Base-by-base conservation (phyloP, 2,329 filamentous ascomycete genomes). In the Arthrobotrys entomopaga region DNA sequence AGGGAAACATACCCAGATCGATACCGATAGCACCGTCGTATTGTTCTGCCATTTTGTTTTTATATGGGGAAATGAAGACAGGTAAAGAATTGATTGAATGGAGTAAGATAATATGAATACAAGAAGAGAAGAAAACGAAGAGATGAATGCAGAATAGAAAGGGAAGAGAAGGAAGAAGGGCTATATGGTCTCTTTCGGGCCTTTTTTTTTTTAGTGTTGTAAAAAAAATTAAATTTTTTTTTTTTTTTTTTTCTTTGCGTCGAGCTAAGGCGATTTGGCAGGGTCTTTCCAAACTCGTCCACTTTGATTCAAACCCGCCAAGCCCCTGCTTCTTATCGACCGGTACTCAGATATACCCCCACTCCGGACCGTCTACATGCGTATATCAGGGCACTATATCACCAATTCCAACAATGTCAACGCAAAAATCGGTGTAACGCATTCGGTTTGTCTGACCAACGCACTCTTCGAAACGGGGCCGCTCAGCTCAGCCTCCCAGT, bases 1-100 rank as follows among this genome's bases (percentile, higher is more conserved):
- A 16, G 20, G 42, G 11, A 38, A 50, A 26, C 67, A 64, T 65
- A 76, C 94, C 95, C 86, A 99, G 89, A 90, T 99, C 95, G 87
- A 99, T 99, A 89, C 95, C 95, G 87, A 98, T 92, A 89, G 95
- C 95, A 91, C 95, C 95, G 84, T 99, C 95, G 85, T 98, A 99
- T 81, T 96, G 90, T 90, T 97, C 94, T 94, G 97, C 97, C 83
- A 85, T 92, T 65, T 70, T 67, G 54, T 65, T 48, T 76, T 34
- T 3, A 34, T 34, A 34, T 34, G 65, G 40, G 59, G 67, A 58
- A 63, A 57, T 34, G 29, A 63, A 59, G 60, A n/a, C 53, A 43
- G 63, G 49, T 40, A 53, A 59, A 65, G 78, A 59, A 77, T 64
- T 61, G 69, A 64, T 64, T 59, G 58, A 66, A 71, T 72, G 69